phyloP scores from a whole-genome alignment of 2,329 filamentous ascomycete species.

The Pseudocercospora pini-densiflorae region DNA sequence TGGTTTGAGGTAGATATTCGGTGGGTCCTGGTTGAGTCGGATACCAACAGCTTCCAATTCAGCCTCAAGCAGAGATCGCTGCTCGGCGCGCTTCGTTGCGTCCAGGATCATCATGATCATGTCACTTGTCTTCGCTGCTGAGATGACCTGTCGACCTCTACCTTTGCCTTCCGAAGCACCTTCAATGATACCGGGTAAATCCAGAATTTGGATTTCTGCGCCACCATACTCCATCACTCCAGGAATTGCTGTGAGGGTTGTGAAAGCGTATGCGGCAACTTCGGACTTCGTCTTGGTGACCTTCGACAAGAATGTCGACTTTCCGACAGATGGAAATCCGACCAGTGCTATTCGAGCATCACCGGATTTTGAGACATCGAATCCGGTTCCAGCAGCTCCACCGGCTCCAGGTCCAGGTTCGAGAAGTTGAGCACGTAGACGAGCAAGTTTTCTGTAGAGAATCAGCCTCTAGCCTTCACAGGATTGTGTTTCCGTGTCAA shows the following conservation, averaged over 20 bases:
- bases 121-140: constrained; percentile 97
- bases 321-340: constrained; percentile 98
- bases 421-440: constrained; percentile 89
- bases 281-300: constrained; percentile 98
- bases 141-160: constrained; percentile 93
- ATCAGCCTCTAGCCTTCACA: constrained; percentile 28
- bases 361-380: constrained; percentile 89
- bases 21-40: constrained; percentile 85
- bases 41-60: constrained; percentile 97
- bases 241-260: constrained; percentile 94
- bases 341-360: constrained; percentile 97
- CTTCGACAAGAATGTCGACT: constrained; percentile 98
- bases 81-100: constrained; percentile 94
- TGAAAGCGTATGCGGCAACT: constrained; percentile 96
- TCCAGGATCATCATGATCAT: constrained; percentile 96
- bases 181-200: constrained; percentile 98
- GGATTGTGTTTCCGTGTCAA: not conserved
- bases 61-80: constrained; percentile 84
- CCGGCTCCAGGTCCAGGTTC: constrained; percentile 84
- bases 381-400: constrained; percentile 78
- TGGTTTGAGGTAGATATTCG: constrained; percentile 96
- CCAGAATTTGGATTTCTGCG: constrained; percentile 96
- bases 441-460: constrained; percentile 80
- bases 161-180: constrained; percentile 96
- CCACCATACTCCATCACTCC: constrained; percentile 97